Percentiles rank a stretch among this genome's conserved stretches.
These are phyloP conservation scores for Phyllosticta capitalensis DNA, from an alignment of 2,329 filamentous ascomycete species.

Conservation along the genomic window DNA sequence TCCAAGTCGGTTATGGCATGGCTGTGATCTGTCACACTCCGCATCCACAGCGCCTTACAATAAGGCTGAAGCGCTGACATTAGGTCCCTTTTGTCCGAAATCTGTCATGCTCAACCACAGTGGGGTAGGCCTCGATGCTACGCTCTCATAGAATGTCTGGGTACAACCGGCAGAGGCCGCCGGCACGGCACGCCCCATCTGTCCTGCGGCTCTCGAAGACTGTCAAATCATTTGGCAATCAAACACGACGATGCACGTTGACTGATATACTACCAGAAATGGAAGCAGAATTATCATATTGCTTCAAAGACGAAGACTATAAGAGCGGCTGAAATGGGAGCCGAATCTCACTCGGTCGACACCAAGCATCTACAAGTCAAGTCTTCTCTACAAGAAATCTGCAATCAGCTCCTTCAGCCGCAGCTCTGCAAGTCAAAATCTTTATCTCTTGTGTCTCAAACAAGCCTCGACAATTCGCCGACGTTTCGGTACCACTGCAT, in stretches of 20 bases:
- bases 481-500: background rate
- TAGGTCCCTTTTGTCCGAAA: background rate
- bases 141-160: background rate
- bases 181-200: conserved; percentile 3
- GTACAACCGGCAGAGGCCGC: conserved; percentile 2
- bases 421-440: background rate
- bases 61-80: conserved; percentile 9
- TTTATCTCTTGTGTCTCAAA: background rate
- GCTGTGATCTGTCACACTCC: background rate
- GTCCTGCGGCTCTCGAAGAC: background rate
- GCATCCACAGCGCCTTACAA: conserved; percentile 1
- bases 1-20: background rate
- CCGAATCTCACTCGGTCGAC: background rate
- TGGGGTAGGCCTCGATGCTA: background rate
- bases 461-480: background rate
- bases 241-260: background rate
- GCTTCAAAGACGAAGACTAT: background rate
- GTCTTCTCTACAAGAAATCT: background rate
- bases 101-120: conserved; percentile 6
- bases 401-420: background rate
- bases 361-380: background rate
- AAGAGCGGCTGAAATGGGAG: background rate
- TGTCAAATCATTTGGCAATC: conserved; percentile 10
- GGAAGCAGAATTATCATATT: conserved; percentile 1
- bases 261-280: background rate